A percentile compares a stretch with the other conserved stretches of the same genome.
These are phyloP conservation scores for Camellia lanceoleosa DNA, from an alignment of 148 eudicot species.

Conservation along the genomic window DNA sequence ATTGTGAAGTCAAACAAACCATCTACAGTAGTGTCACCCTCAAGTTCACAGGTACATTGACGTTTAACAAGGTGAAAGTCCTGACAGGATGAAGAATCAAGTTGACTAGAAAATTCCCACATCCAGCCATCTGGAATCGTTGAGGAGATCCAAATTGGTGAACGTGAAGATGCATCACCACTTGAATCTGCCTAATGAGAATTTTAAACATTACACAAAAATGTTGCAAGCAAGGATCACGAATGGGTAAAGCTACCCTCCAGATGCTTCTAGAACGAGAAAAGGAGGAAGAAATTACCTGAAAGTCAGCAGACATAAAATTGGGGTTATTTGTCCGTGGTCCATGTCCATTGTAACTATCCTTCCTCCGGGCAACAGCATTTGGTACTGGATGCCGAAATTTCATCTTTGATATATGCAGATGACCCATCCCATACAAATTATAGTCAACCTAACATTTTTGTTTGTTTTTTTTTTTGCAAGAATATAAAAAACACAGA, in stretches of 20 bases:
- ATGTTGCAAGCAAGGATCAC: not conserved
- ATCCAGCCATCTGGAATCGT: constrained; percentile 77
- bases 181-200: constrained; percentile 58
- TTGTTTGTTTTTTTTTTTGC: not conserved
- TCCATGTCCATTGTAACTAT: constrained; percentile 14
- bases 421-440: constrained; percentile 92
- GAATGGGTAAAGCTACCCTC: not conserved
- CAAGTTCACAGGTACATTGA: constrained; percentile 84
- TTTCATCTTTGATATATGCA: constrained; percentile 81
- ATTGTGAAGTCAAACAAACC: constrained; percentile 39
- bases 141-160: constrained; percentile 63
- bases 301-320: constrained; percentile 37
- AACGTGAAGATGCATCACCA: constrained; percentile 24
- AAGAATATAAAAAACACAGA: not conserved
- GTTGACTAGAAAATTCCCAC: constrained; percentile 52
- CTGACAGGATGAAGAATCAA: constrained; percentile 37
- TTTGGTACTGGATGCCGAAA: constrained; percentile 75
- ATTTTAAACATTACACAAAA: constrained; percentile 7
- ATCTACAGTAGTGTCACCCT: constrained; percentile 74
- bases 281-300: constrained; percentile 36
- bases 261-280: not conserved
- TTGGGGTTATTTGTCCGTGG: constrained; percentile 18
- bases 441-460: constrained; percentile 70
- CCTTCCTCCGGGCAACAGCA: constrained; percentile 26
- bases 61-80: constrained; percentile 38